A percentile compares a stretch with the other conserved stretches of the same genome.
Evolutionary conservation across 257 asterid species (phyloP).

Genomic region (Apocynum venetum): DNA sequence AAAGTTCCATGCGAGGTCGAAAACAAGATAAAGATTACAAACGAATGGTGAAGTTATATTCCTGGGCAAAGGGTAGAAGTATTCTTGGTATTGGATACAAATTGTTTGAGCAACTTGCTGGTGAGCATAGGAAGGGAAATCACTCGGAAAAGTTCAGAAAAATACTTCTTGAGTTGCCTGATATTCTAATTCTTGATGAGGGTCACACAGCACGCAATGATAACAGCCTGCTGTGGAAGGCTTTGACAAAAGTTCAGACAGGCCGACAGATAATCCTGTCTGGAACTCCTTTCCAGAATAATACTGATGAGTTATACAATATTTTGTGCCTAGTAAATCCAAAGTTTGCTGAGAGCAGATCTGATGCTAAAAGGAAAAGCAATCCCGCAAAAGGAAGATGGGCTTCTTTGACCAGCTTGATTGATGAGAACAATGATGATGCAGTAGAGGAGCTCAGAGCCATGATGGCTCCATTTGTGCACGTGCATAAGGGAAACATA

Average conservation of each 20-base stretch:
- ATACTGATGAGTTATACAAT: slow-evolving; percentile 55
- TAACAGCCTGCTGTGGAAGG: slow-evolving; percentile 51
- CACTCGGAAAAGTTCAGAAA: slow-evolving; percentile 25
- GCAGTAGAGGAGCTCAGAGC: slow-evolving; percentile 37
- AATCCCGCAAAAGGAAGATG: slow-evolving; percentile 28
- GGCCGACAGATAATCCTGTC: slow-evolving; percentile 64
- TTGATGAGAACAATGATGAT: slow-evolving; percentile 21
- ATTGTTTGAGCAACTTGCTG: slow-evolving; percentile 49
- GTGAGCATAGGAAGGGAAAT: slow-evolving; percentile 20
- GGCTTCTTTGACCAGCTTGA: slow-evolving; percentile 34
- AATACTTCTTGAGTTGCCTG: slow-evolving; percentile 54
- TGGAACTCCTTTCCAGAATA: slow-evolving; percentile 87
- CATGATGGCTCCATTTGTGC: slow-evolving; percentile 62
- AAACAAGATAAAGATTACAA: slow-evolving; percentile 4
- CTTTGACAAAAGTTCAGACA: slow-evolving; percentile 43
- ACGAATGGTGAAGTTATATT: slow-evolving; percentile 43
- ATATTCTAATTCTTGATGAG: slow-evolving; percentile 64
- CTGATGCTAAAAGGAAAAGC: background rate
- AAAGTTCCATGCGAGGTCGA: background rate
- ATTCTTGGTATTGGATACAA: slow-evolving; percentile 51
- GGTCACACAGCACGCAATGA: slow-evolving; percentile 80
- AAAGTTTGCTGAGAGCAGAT: slow-evolving; percentile 20
- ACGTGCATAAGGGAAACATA: slow-evolving; percentile 49
- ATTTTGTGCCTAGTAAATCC: slow-evolving; percentile 67
- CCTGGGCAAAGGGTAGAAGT: slow-evolving; percentile 53